Conservation (phyloP, 2,329 filamentous ascomycete genomes). For the Ilyonectria sp. region DNA sequence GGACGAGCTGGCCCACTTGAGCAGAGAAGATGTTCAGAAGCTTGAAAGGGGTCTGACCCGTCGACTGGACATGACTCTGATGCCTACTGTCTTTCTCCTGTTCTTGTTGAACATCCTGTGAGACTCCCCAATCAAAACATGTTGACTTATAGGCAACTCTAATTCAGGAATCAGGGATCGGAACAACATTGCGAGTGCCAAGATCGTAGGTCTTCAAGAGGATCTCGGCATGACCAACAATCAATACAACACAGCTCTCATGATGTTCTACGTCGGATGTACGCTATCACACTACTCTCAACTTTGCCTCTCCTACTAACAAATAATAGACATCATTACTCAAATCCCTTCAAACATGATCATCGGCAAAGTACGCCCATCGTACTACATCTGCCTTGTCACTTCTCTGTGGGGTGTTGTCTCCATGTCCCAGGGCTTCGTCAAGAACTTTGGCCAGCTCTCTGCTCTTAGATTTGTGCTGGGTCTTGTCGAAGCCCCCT, state of each 20-base stretch:
- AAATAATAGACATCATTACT: slow-evolving; percentile 21
- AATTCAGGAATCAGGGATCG: slow-evolving; percentile 5
- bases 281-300: not conserved
- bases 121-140: not conserved
- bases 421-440: slow-evolving; percentile 23
- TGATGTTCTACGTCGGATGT: slow-evolving; percentile 28
- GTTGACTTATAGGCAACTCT: not conserved
- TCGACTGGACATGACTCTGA: slow-evolving; percentile 22
- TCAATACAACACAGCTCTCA: slow-evolving; percentile 24
- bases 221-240: slow-evolving; percentile 21
- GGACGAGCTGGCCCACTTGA: slow-evolving; percentile 14
- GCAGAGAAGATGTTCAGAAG: slow-evolving; percentile 11
- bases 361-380: slow-evolving; percentile 27
- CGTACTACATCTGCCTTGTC: slow-evolving; percentile 25
- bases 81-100: slow-evolving; percentile 18
- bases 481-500: slow-evolving; percentile 64
- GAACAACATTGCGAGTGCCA: slow-evolving; percentile 27
- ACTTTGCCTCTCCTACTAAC: not conserved
- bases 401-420: slow-evolving; percentile 24
- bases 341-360: slow-evolving; percentile 27
- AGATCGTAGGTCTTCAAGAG: slow-evolving; percentile 23
- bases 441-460: slow-evolving; percentile 26
- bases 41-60: slow-evolving; percentile 19
- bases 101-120: slow-evolving; percentile 26
- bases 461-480: slow-evolving; percentile 57